Percentiles rank a stretch among this genome's conserved stretches.
Conservation (phyloP, 2,329 filamentous ascomycete genomes). For the Fusarium sp. region DNA sequence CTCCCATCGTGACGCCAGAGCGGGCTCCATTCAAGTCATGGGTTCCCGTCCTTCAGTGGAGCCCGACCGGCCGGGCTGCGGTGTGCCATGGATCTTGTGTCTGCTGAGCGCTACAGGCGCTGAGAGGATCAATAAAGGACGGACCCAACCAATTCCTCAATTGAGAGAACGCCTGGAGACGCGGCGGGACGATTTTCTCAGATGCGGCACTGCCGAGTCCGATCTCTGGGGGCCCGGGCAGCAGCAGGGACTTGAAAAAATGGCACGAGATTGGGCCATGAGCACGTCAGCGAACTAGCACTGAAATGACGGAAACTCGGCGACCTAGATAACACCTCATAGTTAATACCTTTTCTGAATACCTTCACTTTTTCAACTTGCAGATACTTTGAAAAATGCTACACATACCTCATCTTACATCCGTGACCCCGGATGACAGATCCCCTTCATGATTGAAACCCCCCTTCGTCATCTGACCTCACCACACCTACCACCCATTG, state of each 20-base stretch:
- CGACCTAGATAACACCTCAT: neutral
- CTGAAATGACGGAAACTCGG: neutral
- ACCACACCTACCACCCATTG: constrained; percentile 1
- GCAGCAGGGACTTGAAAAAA: neutral
- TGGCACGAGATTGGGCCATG: constrained; percentile 17
- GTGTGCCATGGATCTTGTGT: constrained; percentile 7
- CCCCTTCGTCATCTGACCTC: constrained; percentile 15
- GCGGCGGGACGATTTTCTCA: neutral
- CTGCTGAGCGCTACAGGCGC: constrained; percentile 8
- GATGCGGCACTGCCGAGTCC: constrained; percentile 5
- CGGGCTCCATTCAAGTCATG: constrained; percentile 1
- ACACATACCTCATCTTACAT: neutral
- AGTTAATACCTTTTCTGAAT: constrained; percentile 4
- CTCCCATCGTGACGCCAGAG: neutral
- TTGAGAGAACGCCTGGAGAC: neutral
- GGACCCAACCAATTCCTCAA: neutral
- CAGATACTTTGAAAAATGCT: neutral
- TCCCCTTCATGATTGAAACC: neutral
- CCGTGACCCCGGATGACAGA: neutral
- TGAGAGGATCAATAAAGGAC: neutral
- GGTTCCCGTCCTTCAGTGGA: constrained; percentile 1
- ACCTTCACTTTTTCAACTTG: constrained; percentile 2
- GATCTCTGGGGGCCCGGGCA: neutral
- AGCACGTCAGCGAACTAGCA: constrained; percentile 11
- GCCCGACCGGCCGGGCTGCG: neutral